phyloP scores from a whole-genome alignment of 2,329 filamentous ascomycete genomes.

The Hymenoscyphus albidus region DNA sequence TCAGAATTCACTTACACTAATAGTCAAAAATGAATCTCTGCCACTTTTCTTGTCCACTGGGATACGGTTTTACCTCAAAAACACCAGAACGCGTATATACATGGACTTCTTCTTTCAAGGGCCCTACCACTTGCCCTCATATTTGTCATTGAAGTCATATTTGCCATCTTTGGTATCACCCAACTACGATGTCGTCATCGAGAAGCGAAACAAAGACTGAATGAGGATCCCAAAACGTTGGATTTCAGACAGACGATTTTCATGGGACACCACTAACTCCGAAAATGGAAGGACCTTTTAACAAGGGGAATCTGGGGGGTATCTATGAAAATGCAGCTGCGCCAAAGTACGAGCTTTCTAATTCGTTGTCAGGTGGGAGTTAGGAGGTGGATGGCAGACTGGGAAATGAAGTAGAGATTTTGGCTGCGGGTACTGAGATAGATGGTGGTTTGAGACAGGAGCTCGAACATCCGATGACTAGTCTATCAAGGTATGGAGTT shows the following conservation, averaged over 20 bases:
- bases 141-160: too few relatives aligned
- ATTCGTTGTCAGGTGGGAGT: neutral
- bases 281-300: neutral
- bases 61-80: neutral
- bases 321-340: neutral
- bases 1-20: too few relatives aligned
- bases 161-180: neutral
- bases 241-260: neutral
- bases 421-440: neutral
- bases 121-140: too few relatives aligned
- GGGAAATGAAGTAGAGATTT: neutral
- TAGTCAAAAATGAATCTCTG: too few relatives aligned
- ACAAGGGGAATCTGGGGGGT: neutral
- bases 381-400: neutral
- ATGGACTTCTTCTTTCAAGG: too few relatives aligned
- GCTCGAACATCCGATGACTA: neutral
- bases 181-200: neutral
- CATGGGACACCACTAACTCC: neutral
- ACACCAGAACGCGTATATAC: neutral
- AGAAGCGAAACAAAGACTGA: neutral
- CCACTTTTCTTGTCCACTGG: too few relatives aligned
- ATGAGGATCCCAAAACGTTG: neutral
- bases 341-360: neutral
- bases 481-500: neutral
- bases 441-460: neutral